These are phyloP conservation scores for Vitis hybrid DNA, from an alignment of 177 flowering plant genomes.

Conservation along the genomic window DNA sequence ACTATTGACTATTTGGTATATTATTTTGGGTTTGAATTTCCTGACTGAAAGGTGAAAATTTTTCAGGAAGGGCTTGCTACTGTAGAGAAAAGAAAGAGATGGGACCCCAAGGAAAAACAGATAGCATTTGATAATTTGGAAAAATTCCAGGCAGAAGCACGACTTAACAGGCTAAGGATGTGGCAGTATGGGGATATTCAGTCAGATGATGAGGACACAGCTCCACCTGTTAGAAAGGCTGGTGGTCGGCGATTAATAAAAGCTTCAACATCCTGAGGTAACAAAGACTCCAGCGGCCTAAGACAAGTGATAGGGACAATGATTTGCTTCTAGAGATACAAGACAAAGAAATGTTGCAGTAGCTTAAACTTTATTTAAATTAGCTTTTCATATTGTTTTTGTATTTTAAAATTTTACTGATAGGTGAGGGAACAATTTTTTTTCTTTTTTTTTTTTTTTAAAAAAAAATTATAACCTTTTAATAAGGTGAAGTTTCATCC, in stretches of 20 bases:
- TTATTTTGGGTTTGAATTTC: neutral
- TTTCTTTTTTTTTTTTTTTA: neutral
- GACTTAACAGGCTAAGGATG: constrained; percentile 55
- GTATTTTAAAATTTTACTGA: neutral
- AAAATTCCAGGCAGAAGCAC: constrained; percentile 70
- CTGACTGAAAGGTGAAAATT: neutral
- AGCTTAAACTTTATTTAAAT: constrained; percentile 11
- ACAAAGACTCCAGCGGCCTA: neutral
- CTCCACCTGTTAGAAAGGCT: constrained; percentile 34
- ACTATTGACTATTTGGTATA: no score
- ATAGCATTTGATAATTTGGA: constrained; percentile 69
- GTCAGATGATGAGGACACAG: constrained; percentile 75
- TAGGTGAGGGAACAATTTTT: constrained; percentile 17
- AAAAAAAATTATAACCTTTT: neutral
- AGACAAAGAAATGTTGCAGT: constrained; percentile 6
- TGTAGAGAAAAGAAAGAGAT: constrained; percentile 73
- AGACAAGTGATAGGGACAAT: constrained; percentile 12
- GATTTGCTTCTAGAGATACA: neutral
- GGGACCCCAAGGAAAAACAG: constrained; percentile 74
- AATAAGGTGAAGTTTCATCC: constrained; percentile 16
- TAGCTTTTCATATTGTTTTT: constrained; percentile 8
- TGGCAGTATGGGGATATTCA: constrained; percentile 94
- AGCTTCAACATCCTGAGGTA: neutral
- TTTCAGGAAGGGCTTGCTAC: constrained; percentile 89
- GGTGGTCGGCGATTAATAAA: constrained; percentile 33